Percentiles rank a stretch among this genome's conserved stretches.
phyloP scores from a whole-genome alignment of 2,329 filamentous ascomycete genomes.

The Calonectria ilicicola region DNA sequence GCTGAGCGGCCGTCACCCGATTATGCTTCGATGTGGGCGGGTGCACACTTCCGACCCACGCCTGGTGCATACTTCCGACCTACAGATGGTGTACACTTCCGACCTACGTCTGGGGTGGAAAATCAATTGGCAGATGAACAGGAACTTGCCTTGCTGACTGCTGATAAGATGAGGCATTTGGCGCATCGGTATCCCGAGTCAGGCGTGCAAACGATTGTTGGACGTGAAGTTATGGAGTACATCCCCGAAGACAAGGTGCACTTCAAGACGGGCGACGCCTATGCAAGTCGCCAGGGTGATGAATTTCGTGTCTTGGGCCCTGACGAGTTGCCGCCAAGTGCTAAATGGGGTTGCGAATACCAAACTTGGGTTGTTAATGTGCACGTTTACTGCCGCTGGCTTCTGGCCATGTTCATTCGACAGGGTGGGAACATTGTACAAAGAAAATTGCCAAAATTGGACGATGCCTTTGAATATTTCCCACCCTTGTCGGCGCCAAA shows the following conservation, averaged over 20 bases:
- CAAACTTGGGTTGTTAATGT: background rate
- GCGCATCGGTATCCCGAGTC: background rate
- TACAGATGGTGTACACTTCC: background rate
- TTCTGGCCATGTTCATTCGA: background rate
- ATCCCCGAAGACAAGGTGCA: background rate
- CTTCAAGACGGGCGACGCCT: background rate
- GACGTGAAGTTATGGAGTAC: background rate
- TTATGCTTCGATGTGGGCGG: constrained; percentile 5
- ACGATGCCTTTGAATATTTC: background rate
- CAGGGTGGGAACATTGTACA: background rate
- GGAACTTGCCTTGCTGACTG: background rate
- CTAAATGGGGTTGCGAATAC: background rate
- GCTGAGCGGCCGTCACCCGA: background rate
- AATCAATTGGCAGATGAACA: background rate
- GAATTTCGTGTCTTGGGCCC: background rate
- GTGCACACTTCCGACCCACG: background rate
- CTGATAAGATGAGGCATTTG: background rate
- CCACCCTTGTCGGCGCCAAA: background rate
- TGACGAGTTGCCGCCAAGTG: background rate
- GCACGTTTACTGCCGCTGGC: background rate
- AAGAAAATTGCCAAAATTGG: background rate
- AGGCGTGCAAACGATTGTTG: background rate
- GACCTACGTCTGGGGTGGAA: background rate
- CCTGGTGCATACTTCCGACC: background rate
- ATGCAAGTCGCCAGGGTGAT: background rate